A percentile compares a stretch with the other conserved stretches of the same genome.
These are phyloP conservation scores for Zygnema circumcarinatum DNA, from an alignment of 139 green algal species.

Conservation along the genomic window DNA sequence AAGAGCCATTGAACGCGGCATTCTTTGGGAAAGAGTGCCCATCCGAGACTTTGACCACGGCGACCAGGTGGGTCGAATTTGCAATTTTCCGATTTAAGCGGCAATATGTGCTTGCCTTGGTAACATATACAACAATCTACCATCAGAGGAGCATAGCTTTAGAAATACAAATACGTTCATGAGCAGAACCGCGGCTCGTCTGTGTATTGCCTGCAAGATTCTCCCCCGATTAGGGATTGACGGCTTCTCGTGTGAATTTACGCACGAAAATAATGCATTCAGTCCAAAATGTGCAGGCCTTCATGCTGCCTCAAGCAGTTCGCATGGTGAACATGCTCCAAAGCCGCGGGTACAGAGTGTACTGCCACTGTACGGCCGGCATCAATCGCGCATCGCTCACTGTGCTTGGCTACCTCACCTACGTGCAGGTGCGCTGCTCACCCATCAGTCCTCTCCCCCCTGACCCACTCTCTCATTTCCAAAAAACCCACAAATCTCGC, in stretches of 20 bases:
- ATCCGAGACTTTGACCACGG: conserved; percentile 79
- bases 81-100: background rate
- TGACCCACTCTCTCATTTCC: background rate
- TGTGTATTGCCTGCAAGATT: background rate
- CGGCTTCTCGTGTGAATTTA: too few relatives aligned
- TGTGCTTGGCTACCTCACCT: conserved; percentile 78
- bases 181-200: background rate
- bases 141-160: too few relatives aligned
- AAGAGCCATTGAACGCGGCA: conserved; percentile 58
- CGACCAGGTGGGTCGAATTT: conserved; percentile 66
- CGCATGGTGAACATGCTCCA: conserved; percentile 67
- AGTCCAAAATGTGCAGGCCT: conserved; percentile 58
- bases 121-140: background rate
- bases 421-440: conserved; percentile 36
- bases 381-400: conserved; percentile 82
- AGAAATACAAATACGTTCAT: too few relatives aligned
- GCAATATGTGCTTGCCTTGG: background rate
- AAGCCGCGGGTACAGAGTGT: conserved; percentile 67
- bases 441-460: background rate
- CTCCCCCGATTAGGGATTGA: too few relatives aligned
- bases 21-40: conserved; percentile 67
- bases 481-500: too few relatives aligned
- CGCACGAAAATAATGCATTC: too few relatives aligned
- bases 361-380: conserved; percentile 83
- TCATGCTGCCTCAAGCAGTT: conserved; percentile 79